These are phyloP conservation scores for Pulveroboletus sp. DNA, from an alignment of 768 basidiomycete genomes.

Conservation along the genomic window DNA sequence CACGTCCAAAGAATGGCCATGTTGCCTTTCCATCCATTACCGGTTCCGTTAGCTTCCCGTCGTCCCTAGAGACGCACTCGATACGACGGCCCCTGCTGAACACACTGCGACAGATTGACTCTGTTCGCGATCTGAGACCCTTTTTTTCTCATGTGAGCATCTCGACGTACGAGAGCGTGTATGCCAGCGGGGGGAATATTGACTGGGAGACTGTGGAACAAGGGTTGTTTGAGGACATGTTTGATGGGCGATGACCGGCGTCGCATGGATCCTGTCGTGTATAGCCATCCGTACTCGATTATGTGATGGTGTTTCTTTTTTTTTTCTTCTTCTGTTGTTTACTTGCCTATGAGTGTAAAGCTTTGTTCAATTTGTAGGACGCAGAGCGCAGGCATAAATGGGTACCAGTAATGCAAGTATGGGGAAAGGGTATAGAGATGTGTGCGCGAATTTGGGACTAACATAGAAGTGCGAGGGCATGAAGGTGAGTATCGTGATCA, in stretches of 20 bases:
- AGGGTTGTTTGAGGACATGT: constrained; percentile 81
- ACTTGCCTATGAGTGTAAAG: constrained; percentile 4
- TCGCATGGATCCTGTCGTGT: not conserved
- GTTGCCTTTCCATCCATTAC: constrained; percentile 21
- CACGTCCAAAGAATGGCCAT: constrained; percentile 20
- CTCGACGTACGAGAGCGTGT: constrained; percentile 85
- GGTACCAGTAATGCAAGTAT: not conserved
- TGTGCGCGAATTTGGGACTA: constrained; percentile 13
- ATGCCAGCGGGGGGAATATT: constrained; percentile 71
- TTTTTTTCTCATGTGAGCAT: constrained; percentile 92
- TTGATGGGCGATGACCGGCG: constrained; percentile 62
- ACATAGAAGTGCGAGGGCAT: constrained; percentile 1
- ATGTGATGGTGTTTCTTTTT: not conserved
- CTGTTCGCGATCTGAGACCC: constrained; percentile 77
- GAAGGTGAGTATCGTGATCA: constrained; percentile 30
- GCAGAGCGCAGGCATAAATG: not conserved
- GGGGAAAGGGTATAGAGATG: constrained; percentile 24
- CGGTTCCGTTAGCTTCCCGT: constrained; percentile 19
- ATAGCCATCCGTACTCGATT: not conserved
- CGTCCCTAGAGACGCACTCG: constrained; percentile 36
- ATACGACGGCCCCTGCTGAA: constrained; percentile 75
- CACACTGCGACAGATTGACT: constrained; percentile 67
- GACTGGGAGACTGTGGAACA: constrained; percentile 90
- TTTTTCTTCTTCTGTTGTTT: not conserved
- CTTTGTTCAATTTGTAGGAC: not conserved